Evolutionary conservation across 192 early-diverging fungal species (phyloP).

Genomic region (Coemansia erecta): DNA sequence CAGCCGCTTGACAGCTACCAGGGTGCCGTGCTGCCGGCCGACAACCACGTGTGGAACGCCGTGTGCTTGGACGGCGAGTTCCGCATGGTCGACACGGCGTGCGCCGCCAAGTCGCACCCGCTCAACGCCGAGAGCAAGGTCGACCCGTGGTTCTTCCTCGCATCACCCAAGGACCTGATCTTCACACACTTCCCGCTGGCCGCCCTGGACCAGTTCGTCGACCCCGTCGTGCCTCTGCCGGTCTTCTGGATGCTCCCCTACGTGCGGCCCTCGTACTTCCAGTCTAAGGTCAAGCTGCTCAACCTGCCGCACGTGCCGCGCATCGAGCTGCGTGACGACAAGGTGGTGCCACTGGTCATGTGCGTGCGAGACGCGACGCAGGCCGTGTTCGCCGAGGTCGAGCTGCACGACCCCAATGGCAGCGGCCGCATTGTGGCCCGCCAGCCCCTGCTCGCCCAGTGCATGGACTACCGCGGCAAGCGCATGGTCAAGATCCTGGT

Average conservation of each 20-base stretch:
- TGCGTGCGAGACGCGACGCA: conserved; percentile 43
- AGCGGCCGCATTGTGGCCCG: conserved; percentile 49
- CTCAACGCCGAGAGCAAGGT: conserved; percentile 39
- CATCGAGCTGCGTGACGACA: conserved; percentile 47
- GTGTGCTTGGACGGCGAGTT: conserved; percentile 55
- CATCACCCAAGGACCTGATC: conserved; percentile 46
- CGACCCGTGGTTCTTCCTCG: conserved; percentile 52
- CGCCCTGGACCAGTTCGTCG: conserved; percentile 43
- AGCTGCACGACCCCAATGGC: conserved; percentile 51
- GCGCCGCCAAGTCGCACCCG: conserved; percentile 47
- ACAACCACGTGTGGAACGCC: conserved; percentile 56
- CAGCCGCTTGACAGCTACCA: conserved; percentile 50
- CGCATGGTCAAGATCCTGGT: conserved; percentile 55
- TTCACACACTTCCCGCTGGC: conserved; percentile 51
- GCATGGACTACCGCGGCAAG: conserved; percentile 53
- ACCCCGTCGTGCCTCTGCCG: conserved; percentile 48
- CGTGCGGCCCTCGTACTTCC: conserved; percentile 48
- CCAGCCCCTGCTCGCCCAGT: conserved; percentile 52
- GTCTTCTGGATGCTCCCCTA: conserved; percentile 57
- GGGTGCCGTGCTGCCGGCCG: conserved; percentile 41
- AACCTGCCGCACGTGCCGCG: conserved; percentile 45
- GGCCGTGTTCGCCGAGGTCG: conserved; percentile 54
- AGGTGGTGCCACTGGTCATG: conserved; percentile 44
- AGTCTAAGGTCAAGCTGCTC: conserved; percentile 41
- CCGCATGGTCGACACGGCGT: conserved; percentile 49